These are phyloP conservation scores for cucumber (Cucumis sativus) DNA, from an alignment of 306 rosid genomes.

Conservation along the genomic window DNA sequence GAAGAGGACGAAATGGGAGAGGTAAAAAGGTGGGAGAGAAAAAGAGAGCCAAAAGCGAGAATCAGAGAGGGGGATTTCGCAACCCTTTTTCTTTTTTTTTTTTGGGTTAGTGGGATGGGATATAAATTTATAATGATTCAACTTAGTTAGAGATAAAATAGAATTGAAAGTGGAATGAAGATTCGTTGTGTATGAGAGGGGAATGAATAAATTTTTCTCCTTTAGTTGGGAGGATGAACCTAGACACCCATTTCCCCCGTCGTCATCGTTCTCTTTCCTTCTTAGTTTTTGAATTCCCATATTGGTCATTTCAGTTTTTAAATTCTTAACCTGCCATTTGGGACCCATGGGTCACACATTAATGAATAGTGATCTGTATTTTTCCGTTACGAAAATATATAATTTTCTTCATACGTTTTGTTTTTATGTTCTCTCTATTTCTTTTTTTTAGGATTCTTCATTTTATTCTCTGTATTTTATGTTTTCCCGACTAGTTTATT, in stretches of 20 bases:
- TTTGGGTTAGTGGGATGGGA: background rate
- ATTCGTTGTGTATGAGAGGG: background rate
- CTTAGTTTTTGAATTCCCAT: background rate
- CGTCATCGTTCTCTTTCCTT: background rate
- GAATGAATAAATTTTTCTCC: background rate
- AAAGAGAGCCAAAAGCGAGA: background rate
- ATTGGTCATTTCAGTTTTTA: background rate
- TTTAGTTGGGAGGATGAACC: constrained; percentile 25
- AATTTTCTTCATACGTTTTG: background rate
- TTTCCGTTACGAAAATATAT: background rate
- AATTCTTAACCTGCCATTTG: background rate
- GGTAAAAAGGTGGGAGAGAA: background rate
- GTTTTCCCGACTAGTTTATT: too few relatives aligned
- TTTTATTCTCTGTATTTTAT: too few relatives aligned
- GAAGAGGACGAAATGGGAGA: background rate
- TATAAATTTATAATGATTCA: background rate
- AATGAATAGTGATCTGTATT: background rate
- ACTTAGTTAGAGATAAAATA: background rate
- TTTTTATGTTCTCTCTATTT: too few relatives aligned
- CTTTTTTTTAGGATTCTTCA: too few relatives aligned
- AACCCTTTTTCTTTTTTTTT: too few relatives aligned
- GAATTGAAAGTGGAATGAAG: background rate
- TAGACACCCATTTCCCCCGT: constrained; percentile 6
- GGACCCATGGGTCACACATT: background rate
- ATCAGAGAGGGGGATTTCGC: background rate